These are phyloP conservation scores for Aspergillus nidulans DNA, from an alignment of 495 filamentous ascomycete genomes.

Conservation along the genomic window DNA sequence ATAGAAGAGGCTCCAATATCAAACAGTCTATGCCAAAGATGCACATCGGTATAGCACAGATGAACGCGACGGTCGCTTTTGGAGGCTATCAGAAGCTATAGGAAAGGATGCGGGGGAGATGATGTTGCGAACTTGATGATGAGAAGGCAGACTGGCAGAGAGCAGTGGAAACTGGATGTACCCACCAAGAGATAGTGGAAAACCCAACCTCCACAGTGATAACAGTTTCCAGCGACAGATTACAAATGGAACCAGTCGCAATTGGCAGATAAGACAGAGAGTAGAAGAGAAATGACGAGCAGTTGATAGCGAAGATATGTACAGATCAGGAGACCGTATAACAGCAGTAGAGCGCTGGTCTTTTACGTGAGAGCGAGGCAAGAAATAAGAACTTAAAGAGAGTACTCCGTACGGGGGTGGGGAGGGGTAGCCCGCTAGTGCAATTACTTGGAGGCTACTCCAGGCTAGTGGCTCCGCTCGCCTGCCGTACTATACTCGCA, in stretches of 20 bases:
- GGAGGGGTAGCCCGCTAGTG: conserved; percentile 21
- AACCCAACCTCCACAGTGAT: conserved; percentile 9
- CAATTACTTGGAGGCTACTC: no score
- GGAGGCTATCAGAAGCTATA: no score
- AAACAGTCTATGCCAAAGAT: not conserved
- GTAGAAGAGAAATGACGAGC: not conserved
- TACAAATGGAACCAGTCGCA: not conserved
- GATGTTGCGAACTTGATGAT: not conserved
- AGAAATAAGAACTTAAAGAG: conserved; percentile 9
- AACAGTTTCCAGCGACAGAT: not conserved
- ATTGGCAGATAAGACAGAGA: conserved; percentile 3
- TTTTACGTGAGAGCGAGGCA: conserved; percentile 4
- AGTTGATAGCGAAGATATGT: not conserved
- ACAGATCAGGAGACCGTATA: not conserved
- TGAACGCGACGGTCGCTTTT: not conserved
- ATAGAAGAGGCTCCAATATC: not conserved
- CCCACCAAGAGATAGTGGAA: conserved; percentile 10
- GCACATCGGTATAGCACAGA: not conserved
- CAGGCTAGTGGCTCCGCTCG: conserved; percentile 10
- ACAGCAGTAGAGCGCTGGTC: not conserved
- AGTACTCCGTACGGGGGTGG: conserved; percentile 26
- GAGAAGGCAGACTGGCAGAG: not conserved
- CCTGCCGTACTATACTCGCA: not conserved
- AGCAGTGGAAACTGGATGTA: not conserved
- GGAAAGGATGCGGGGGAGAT: not conserved